Base-by-base conservation (phyloP, 768 basidiomycete species). In the Boletus huronensis region DNA sequence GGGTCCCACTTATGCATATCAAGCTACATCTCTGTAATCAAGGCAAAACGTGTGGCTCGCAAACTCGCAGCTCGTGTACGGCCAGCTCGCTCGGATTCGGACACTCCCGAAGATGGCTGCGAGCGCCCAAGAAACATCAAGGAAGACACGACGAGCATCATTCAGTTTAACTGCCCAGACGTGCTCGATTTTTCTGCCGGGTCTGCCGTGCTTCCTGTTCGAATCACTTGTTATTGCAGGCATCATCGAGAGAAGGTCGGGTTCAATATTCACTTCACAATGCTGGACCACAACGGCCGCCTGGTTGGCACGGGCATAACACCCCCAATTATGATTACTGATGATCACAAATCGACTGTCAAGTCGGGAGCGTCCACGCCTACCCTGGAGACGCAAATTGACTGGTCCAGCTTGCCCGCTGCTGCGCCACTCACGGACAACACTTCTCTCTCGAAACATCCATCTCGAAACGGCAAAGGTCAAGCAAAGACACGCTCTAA, bases 201-300 rank as follows among this genome's bases (percentile, higher is more conserved):
- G 21, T 89, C 91, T 19, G 87, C 86, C 25, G 80, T 90, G 19
- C 77, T 99, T n/a, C 96, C 96, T 8, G 84, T 97, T 35, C 84
- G 97, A 43, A 92, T 99, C 57, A 96, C 96, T 7, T 99, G 97
- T 72, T 99, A 99, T 70, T 98, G 97, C 62, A 86, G 96, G 48
- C 97, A 98, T 77, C 96, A 99, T 74, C 88, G 93, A 56, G 97
- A 99, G 74, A 98, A 97, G 73, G 77, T 88, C 35, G 97, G 97
- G 3, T 98, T 98, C 72, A 87, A 88, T 67, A 84, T 98, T 55
- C 87, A 89, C 60, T 88, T 98, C 69, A 83, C 85, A 19, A 81
- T 99, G 78, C 81, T 84, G 67, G 91, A 97, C 62, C 76, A 85
- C 62, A 76, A 74, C 25, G 95, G 94, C 3, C 81, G 88, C 21